Percentiles rank a stretch among this genome's conserved stretches.
These are phyloP conservation scores for Diaporthe vexans DNA, from an alignment of 2,329 filamentous ascomycete genomes.

Conservation along the genomic window DNA sequence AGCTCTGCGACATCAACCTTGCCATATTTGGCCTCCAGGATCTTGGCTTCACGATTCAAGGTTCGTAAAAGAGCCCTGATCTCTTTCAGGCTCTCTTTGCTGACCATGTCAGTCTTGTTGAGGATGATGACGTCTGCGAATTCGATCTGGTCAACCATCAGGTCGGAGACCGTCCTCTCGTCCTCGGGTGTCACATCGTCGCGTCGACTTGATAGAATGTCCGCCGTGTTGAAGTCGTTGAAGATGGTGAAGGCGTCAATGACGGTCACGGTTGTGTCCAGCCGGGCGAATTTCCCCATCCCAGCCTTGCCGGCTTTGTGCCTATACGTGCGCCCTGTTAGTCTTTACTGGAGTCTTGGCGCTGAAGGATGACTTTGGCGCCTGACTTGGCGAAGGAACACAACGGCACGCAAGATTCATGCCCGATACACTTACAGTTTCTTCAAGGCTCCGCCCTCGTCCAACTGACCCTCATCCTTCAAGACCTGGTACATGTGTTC, in stretches of 20 bases:
- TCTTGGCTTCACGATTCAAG: conserved; percentile 76
- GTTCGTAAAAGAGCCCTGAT: conserved; percentile 69
- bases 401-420: too few species aligned
- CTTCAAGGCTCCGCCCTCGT: conserved; percentile 47
- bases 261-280: conserved; percentile 81
- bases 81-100: conserved; percentile 52
- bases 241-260: conserved; percentile 82
- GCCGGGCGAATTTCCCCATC: conserved; percentile 73
- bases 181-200: conserved; percentile 76
- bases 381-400: too few species aligned
- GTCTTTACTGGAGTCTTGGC: background rate
- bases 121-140: conserved; percentile 81
- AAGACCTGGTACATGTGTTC: conserved; percentile 55
- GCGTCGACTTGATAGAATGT: conserved; percentile 75
- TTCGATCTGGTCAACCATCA: conserved; percentile 84
- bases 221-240: conserved; percentile 78
- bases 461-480: conserved; percentile 15
- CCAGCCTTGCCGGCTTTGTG: conserved; percentile 48
- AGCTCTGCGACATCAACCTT: conserved; percentile 74
- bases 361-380: too few species aligned
- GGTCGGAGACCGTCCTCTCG: conserved; percentile 79
- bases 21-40: conserved; percentile 71
- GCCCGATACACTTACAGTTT: conserved; percentile 55
- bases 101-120: conserved; percentile 78
- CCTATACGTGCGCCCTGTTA: background rate